These are phyloP conservation scores for Gossypioides kirkii DNA, from an alignment of 345 rosid species.

Conservation along the genomic window DNA sequence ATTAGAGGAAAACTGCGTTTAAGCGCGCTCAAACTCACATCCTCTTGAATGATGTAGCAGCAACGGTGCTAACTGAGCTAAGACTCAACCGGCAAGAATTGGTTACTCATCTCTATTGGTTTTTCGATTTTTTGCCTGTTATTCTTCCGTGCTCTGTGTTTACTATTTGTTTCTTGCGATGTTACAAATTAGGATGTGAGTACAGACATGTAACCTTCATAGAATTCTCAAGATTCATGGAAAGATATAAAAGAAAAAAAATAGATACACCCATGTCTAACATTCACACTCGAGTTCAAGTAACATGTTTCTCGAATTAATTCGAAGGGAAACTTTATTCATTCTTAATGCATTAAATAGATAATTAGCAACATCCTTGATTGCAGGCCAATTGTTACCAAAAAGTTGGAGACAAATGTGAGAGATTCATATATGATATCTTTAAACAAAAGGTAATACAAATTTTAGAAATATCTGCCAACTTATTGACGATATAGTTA, in stretches of 20 bases:
- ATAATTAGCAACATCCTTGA: constrained; percentile 1
- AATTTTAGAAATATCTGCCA: background rate
- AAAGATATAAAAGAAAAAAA: background rate
- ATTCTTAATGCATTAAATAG: background rate
- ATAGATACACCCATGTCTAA: background rate
- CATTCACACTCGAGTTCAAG: background rate
- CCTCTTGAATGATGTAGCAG: too few species aligned
- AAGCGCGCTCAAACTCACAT: too few species aligned
- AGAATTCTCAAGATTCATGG: background rate
- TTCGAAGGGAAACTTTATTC: background rate
- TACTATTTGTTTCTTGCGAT: background rate
- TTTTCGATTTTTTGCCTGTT: background rate
- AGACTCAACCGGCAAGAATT: too few species aligned
- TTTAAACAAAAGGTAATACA: constrained; percentile 57
- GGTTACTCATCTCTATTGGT: background rate
- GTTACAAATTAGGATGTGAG: background rate
- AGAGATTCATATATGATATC: constrained; percentile 67
- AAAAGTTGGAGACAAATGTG: constrained; percentile 63
- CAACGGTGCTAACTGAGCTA: too few species aligned
- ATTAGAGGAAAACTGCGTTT: too few species aligned
- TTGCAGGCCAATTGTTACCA: constrained; percentile 42
- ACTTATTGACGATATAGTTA: constrained; percentile 7
- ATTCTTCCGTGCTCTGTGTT: background rate
- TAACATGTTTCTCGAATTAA: background rate
- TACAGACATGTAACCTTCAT: background rate